Conservation (phyloP, 1,284 basidiomycete species). For the Irpex sp. region DNA sequence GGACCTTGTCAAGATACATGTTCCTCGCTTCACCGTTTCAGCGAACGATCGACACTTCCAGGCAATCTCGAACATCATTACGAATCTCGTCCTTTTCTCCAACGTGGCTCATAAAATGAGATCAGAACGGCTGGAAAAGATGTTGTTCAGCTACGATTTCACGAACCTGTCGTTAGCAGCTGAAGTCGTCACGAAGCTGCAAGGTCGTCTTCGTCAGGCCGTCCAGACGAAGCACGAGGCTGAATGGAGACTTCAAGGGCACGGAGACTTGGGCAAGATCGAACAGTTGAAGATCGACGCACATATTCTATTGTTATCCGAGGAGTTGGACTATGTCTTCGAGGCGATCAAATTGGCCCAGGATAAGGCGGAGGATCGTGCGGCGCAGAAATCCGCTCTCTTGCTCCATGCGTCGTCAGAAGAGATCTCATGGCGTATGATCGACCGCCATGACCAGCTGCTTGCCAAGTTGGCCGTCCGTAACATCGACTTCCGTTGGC, state of each 20-base stretch:
- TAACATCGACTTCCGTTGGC: conserved; percentile 78
- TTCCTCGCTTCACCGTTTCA: conserved; percentile 86
- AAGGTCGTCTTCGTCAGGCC: conserved; percentile 68
- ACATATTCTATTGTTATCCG: conserved; percentile 70
- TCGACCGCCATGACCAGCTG: conserved; percentile 69
- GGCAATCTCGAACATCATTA: conserved; percentile 85
- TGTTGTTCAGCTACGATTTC: conserved; percentile 90
- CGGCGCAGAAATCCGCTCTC: conserved; percentile 78
- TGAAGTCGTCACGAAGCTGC: conserved; percentile 68
- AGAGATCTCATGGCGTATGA: conserved; percentile 93
- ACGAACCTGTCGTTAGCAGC: conserved; percentile 69
- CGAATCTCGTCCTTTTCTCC: conserved; percentile 82
- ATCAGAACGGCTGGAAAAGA: conserved; percentile 74
- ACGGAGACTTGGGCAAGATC: conserved; percentile 40
- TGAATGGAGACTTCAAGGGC: conserved; percentile 32
- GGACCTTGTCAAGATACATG: conserved; percentile 78
- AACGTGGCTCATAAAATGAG: conserved; percentile 81
- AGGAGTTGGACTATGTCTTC: conserved; percentile 84
- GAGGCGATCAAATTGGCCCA: conserved; percentile 85
- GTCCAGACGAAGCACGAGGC: conserved; percentile 57
- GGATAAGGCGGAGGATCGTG: conserved; percentile 63
- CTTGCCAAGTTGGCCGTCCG: conserved; percentile 85
- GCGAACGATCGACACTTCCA: conserved; percentile 85
- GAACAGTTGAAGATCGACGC: conserved; percentile 71
- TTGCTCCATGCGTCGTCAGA: conserved; percentile 79